A percentile compares a stretch with the other conserved stretches of the same genome.
Evolutionary conservation across 2,329 filamentous ascomycete species (phyloP).

Genomic region (Xylaria sp.): DNA sequence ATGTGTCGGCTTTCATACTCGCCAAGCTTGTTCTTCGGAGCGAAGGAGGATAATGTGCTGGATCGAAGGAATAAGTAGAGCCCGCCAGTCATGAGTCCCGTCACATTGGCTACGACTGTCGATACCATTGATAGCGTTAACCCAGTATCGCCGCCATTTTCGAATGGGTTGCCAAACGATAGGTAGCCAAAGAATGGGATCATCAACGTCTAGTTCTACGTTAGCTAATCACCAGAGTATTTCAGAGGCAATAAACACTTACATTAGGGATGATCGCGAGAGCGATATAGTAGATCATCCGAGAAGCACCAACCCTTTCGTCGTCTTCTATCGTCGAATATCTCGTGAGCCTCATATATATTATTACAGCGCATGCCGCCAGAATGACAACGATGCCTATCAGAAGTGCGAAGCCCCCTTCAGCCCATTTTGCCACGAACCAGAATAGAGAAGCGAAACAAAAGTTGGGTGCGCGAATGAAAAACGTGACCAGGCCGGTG

Average conservation of each 20-base stretch:
- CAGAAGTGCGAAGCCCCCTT: constrained; percentile 65
- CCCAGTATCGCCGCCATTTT: constrained; percentile 55
- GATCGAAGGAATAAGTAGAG: constrained; percentile 75
- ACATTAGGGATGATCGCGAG: constrained; percentile 68
- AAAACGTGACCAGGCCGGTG: constrained; percentile 68
- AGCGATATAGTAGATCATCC: constrained; percentile 75
- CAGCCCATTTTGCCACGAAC: constrained; percentile 71
- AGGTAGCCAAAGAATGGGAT: constrained; percentile 72
- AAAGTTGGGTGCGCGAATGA: constrained; percentile 64
- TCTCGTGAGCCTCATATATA: constrained; percentile 67
- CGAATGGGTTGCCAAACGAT: constrained; percentile 55
- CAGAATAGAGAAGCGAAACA: constrained; percentile 76
- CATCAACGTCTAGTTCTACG: constrained; percentile 60
- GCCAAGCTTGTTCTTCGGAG: constrained; percentile 56
- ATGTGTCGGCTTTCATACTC: constrained; percentile 59
- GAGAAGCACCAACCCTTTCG: constrained; percentile 71
- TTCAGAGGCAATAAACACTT: constrained; percentile 44
- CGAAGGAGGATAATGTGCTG: constrained; percentile 67
- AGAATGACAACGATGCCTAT: constrained; percentile 61
- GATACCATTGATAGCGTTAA: constrained; percentile 68
- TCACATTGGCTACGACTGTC: constrained; percentile 72
- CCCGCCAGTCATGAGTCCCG: constrained; percentile 71
- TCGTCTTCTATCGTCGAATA: constrained; percentile 64
- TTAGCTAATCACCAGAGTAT: constrained; percentile 41
- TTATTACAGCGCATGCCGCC: constrained; percentile 59